Conservation (phyloP, 2,329 filamentous ascomycete genomes). For the Harringtonia lauricola region DNA sequence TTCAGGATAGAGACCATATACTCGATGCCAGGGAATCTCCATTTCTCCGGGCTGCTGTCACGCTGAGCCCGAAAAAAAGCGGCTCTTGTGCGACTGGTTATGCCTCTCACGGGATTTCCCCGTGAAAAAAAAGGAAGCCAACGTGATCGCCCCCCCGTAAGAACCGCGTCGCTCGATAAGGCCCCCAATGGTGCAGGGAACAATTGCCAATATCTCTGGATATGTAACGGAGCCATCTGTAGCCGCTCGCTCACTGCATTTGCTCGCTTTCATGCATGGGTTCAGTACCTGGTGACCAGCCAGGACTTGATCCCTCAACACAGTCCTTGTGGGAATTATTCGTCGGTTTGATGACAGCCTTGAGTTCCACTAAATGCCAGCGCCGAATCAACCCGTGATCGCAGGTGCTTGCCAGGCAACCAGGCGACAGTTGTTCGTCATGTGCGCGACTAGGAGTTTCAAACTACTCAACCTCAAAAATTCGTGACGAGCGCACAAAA, state of each 20-base stretch:
- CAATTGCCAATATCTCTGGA: not conserved
- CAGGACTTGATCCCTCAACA: conserved; percentile 11
- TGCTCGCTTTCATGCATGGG: conserved; percentile 28
- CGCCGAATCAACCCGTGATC: conserved; percentile 1
- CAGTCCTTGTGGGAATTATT: not conserved
- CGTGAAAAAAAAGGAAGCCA: conserved; percentile 2
- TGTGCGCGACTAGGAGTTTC: conserved; percentile 36
- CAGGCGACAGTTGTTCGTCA: conserved; percentile 25
- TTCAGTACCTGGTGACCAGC: conserved; percentile 18
- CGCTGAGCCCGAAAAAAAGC: conserved; percentile 1
- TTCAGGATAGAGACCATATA: no score
- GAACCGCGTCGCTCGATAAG: conserved; percentile 5
- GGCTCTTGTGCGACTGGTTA: not conserved
- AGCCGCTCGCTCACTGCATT: conserved; percentile 41
- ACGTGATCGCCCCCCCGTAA: not conserved
- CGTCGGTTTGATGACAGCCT: conserved; percentile 7
- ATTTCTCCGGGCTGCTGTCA: conserved; percentile 7
- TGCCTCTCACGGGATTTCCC: no score
- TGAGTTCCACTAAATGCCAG: conserved; percentile 3
- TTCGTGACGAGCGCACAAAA: not conserved
- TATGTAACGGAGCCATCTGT: conserved; percentile 8
- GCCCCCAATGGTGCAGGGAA: not conserved
- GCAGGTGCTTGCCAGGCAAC: conserved; percentile 44
- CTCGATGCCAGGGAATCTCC: not conserved
- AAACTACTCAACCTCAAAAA: conserved; percentile 42